Conservation (phyloP, 2,329 filamentous ascomycete genomes). For the Colletotrichum theobromicola region DNA sequence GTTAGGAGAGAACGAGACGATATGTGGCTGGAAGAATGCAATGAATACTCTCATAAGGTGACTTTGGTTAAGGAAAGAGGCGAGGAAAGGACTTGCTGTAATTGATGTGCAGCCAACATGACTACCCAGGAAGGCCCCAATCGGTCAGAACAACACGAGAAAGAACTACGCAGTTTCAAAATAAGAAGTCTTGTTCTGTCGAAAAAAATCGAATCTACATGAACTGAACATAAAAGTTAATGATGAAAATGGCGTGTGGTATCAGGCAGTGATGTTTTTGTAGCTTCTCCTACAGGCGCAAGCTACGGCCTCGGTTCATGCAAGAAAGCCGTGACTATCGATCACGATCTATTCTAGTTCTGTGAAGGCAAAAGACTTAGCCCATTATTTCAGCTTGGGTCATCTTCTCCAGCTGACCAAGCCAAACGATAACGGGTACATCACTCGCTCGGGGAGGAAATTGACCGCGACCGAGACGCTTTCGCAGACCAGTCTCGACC, state of each 20-base stretch:
- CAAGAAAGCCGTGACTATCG: background rate
- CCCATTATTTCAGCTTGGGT: background rate
- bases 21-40: accelerated
- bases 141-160: background rate
- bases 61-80: background rate
- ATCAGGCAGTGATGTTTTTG: background rate
- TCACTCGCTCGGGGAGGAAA: background rate
- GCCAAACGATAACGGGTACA: background rate
- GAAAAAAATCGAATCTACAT: background rate
- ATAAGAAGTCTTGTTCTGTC: background rate
- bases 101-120: background rate
- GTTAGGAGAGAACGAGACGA: accelerated
- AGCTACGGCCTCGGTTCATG: background rate
- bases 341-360: background rate
- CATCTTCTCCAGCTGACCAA: background rate
- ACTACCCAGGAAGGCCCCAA: background rate
- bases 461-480: background rate
- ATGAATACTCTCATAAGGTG: accelerated
- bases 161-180: background rate
- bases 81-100: background rate
- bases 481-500: background rate
- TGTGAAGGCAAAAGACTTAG: background rate
- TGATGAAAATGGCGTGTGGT: background rate
- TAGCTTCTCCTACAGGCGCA: background rate
- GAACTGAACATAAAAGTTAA: accelerated